Conservation (phyloP, 2,329 filamentous ascomycete genomes). For the Shiraia bambusicola region DNA sequence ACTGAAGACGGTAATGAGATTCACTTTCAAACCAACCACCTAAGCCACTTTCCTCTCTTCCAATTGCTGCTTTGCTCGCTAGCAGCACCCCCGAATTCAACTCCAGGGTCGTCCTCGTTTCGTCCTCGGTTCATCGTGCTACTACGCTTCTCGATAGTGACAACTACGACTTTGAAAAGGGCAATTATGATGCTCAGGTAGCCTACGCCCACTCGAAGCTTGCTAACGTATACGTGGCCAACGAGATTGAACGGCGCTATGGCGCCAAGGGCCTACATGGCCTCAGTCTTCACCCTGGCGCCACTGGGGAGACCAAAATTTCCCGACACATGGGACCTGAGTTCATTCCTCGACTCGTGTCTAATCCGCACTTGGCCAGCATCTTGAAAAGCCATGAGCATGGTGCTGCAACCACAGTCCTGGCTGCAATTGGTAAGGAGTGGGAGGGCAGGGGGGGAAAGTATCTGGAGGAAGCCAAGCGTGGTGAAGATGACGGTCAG, state of each 20-base stretch:
- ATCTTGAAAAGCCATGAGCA: constrained; percentile 39
- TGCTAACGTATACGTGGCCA: constrained; percentile 55
- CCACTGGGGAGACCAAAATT: constrained; percentile 32
- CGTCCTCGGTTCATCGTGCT: constrained; percentile 34
- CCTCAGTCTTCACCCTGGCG: constrained; percentile 50
- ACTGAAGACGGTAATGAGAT: constrained; percentile 47
- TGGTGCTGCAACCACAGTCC: constrained; percentile 45
- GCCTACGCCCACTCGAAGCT: constrained; percentile 55
- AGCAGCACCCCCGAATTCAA: constrained; percentile 39
- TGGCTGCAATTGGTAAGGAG: constrained; percentile 37
- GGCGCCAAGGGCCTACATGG: constrained; percentile 48
- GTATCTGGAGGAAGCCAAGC: constrained; percentile 39
- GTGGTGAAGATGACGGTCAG: too few species aligned
- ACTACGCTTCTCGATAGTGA: constrained; percentile 20
- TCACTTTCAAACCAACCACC: constrained; percentile 57
- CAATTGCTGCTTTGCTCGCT: constrained; percentile 51
- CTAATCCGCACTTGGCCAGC: constrained; percentile 11
- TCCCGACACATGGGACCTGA: constrained; percentile 6
- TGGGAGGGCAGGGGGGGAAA: constrained; percentile 40
- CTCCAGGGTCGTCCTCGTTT: constrained; percentile 52
- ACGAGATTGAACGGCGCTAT: constrained; percentile 54
- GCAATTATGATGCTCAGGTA: constrained; percentile 42
- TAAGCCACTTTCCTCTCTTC: constrained; percentile 58
- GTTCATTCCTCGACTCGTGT: constrained; percentile 2
- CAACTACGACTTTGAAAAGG: constrained; percentile 42